phyloP scores from a whole-genome alignment of 441 rosid species.

The Sinapis alba region DNA sequence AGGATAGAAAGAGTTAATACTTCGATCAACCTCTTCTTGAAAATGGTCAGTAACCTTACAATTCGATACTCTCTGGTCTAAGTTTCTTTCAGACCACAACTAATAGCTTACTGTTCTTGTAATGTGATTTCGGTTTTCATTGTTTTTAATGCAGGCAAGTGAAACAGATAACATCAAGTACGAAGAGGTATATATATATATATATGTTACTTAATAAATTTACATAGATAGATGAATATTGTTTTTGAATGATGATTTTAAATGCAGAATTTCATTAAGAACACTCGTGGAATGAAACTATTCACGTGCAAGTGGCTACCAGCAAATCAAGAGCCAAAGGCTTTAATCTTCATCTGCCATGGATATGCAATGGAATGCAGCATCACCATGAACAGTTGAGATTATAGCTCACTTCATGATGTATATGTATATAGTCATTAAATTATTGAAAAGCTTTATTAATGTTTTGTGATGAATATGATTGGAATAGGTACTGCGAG shows the following conservation, averaged over 20 bases:
- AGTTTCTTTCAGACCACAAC: conserved; percentile 1
- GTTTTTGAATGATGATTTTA: background rate
- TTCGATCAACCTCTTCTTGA: background rate
- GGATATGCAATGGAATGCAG: conserved; percentile 96
- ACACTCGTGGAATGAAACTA: conserved; percentile 61
- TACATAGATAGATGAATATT: background rate
- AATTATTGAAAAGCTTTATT: background rate
- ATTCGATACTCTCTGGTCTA: background rate
- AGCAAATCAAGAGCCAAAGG: conserved; percentile 53
- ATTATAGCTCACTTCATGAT: conserved; percentile 4
- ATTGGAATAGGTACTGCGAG: conserved; percentile 58
- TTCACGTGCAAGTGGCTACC: conserved; percentile 86
- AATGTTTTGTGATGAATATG: background rate
- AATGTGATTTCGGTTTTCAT: background rate
- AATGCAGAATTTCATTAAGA: conserved; percentile 51
- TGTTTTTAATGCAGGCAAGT: conserved; percentile 17
- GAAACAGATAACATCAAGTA: conserved; percentile 34
- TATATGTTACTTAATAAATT: background rate
- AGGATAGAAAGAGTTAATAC: background rate
- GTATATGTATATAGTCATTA: background rate
- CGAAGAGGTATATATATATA: conserved; percentile 41
- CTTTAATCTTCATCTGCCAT: conserved; percentile 72
- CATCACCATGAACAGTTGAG: conserved; percentile 85
- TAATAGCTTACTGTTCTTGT: background rate
- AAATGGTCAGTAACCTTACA: conserved; percentile 26